Evolutionary conservation across 2,329 filamentous ascomycete species (phyloP).

Genomic region (Cladosporium sp.): DNA sequence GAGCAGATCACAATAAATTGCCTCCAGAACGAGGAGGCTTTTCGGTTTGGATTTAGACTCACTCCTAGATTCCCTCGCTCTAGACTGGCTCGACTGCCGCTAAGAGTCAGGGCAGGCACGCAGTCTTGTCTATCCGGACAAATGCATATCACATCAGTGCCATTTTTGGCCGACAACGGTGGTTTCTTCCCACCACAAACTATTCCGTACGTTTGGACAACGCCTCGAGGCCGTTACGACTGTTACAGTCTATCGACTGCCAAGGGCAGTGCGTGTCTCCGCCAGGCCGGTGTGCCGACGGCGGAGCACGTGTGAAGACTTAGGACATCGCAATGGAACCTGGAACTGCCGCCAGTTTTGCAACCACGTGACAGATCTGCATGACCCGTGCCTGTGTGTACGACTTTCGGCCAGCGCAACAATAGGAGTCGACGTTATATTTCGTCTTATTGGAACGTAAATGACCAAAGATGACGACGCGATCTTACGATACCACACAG

Average conservation of each 20-base stretch:
- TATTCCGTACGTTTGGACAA: neutral
- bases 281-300: neutral
- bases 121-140: neutral
- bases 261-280: neutral
- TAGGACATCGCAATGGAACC: too few species aligned
- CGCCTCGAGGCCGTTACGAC: neutral
- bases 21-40: neutral
- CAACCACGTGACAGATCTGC: neutral
- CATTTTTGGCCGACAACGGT: neutral
- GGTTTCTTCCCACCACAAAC: neutral
- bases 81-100: too few species aligned
- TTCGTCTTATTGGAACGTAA: neutral
- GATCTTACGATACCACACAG: neutral
- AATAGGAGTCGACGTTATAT: neutral
- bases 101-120: neutral
- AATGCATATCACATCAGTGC: too few species aligned
- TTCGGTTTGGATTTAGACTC: neutral
- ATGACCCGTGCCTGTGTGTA: neutral
- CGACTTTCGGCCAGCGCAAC: neutral
- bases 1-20: neutral
- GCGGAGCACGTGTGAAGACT: neutral
- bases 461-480: neutral
- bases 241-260: neutral
- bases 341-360: neutral
- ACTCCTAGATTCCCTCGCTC: too few species aligned